A percentile compares a stretch with the other conserved stretches of the same genome.
Evolutionary conservation across 2,329 filamentous ascomycete species (phyloP).

Genomic region (Talaromyces pinophilus): DNA sequence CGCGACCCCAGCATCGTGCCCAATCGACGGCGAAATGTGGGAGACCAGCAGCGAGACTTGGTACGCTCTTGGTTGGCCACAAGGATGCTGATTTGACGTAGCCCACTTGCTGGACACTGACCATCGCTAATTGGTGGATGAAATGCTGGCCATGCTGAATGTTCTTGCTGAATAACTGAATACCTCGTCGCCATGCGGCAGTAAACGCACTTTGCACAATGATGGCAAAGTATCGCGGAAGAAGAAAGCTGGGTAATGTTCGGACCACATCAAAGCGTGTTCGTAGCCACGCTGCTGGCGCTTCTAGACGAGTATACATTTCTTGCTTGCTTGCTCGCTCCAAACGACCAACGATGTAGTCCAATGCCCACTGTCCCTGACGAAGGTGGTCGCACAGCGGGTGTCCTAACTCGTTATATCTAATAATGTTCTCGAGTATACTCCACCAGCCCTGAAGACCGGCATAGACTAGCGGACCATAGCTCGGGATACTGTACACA

Average conservation of each 20-base stretch:
- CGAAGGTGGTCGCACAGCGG: conserved; percentile 91
- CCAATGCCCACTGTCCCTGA: conserved; percentile 86
- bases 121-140: conserved; percentile 82
- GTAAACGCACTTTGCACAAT: conserved; percentile 85
- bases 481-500: conserved; percentile 81
- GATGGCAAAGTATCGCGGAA: conserved; percentile 90
- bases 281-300: conserved; percentile 74
- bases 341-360: conserved; percentile 79
- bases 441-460: conserved; percentile 99
- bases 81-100: conserved; percentile 87
- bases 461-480: conserved; percentile 86
- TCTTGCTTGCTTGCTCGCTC: conserved; percentile 68
- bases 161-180: conserved; percentile 76
- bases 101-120: conserved; percentile 88
- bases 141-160: conserved; percentile 83
- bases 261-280: conserved; percentile 84
- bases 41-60: conserved; percentile 85
- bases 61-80: conserved; percentile 80
- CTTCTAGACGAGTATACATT: conserved; percentile 63
- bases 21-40: conserved; percentile 93
- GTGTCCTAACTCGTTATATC: conserved; percentile 87
- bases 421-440: conserved; percentile 78
- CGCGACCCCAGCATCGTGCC: conserved; percentile 95
- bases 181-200: conserved; percentile 74
- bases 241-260: conserved; percentile 79